Percentiles rank a stretch among this genome's conserved stretches.
These are phyloP conservation scores for Hypoxylon sp. DNA, from an alignment of 2,329 filamentous ascomycete species.

Conservation along the genomic window DNA sequence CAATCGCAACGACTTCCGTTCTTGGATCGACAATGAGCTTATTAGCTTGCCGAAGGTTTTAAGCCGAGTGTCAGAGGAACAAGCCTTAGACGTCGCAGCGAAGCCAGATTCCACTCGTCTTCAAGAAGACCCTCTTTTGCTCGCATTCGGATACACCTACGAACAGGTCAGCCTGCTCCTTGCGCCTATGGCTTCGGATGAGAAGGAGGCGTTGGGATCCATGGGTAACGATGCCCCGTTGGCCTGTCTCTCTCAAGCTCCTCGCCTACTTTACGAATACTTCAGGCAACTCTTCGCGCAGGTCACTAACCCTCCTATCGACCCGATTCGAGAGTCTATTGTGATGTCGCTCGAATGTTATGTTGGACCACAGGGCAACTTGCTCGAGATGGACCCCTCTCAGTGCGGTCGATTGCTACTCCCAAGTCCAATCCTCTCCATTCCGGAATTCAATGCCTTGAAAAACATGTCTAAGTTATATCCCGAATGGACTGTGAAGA, in stretches of 20 bases:
- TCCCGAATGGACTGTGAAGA: slow-evolving; percentile 86
- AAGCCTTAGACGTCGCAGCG: slow-evolving; percentile 72
- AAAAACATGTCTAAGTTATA: slow-evolving; percentile 81
- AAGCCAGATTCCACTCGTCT: slow-evolving; percentile 77
- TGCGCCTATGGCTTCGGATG: slow-evolving; percentile 95
- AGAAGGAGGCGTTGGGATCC: slow-evolving; percentile 95
- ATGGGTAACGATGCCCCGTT: slow-evolving; percentile 98
- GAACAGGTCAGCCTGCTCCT: slow-evolving; percentile 94
- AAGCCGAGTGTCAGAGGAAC: slow-evolving; percentile 69
- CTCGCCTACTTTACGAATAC: slow-evolving; percentile 92
- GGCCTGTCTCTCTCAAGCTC: slow-evolving; percentile 89
- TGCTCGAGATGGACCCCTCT: slow-evolving; percentile 91
- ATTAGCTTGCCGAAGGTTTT: slow-evolving; percentile 83
- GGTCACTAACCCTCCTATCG: slow-evolving; percentile 97
- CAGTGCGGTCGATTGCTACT: slow-evolving; percentile 90
- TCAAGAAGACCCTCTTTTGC: slow-evolving; percentile 86
- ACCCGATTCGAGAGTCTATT: slow-evolving; percentile 95
- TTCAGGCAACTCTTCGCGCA: slow-evolving; percentile 98
- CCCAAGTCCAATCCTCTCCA: slow-evolving; percentile 88
- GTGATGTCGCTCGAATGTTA: slow-evolving; percentile 99
- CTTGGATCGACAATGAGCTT: slow-evolving; percentile 89
- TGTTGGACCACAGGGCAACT: slow-evolving; percentile 93
- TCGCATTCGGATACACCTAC: slow-evolving; percentile 92
- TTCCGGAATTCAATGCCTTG: slow-evolving; percentile 90
- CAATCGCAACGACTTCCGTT: slow-evolving; percentile 86